Base-by-base conservation (phyloP, 179 eudicot genomes). In the Amaranthus tricolor region DNA sequence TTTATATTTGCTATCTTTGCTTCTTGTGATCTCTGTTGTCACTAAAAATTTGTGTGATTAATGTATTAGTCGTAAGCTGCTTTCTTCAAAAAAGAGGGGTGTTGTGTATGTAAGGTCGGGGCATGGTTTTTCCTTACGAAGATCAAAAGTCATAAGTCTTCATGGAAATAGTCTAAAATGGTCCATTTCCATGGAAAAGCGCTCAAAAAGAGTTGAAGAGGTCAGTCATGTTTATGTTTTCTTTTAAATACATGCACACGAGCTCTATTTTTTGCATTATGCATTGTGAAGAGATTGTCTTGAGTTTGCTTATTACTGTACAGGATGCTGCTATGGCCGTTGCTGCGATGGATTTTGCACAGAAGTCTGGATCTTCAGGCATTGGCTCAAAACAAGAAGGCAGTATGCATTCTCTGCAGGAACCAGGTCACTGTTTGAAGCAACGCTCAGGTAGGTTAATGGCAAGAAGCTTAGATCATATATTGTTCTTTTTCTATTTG, bases 151-250 rank as follows among this genome's bases (percentile, higher is more conserved):
- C 44, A 72, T 88, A 74, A 88, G 99, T 87, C 87, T 95, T 86
- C 89, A 86, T 79, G 95, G 97, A 71, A 78, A 87, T 68, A 89
- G 92, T 87, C 81, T 93, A 81, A 95, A 95, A 85, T 93, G 99
- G 99, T 93, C 97, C 77, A 95, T 89, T 68, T 90, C 99, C 74
- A 84, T 93, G 78, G 97, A 93, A 74, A 87, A 68, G 75, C 87
- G 85, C 77, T 85, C 91, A 14, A 95, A 78, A 81, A 87, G 90
- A 77, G 90, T 85, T 77, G 88, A 87, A 70, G 91, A 89, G 97
- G 99, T 95, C 84, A 78, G 94, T 83, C 60, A 65, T 76, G 50
- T 50, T 62, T 48, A 16, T 50, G 67, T 53, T 31, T 20, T 49
- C 54, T 24, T 62, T 58, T 6, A 47, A 40, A 31, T 14, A 5